Evolutionary conservation across 352 stramenopile species (phyloP).

Genomic region (Pelagophyceae sp.): DNA sequence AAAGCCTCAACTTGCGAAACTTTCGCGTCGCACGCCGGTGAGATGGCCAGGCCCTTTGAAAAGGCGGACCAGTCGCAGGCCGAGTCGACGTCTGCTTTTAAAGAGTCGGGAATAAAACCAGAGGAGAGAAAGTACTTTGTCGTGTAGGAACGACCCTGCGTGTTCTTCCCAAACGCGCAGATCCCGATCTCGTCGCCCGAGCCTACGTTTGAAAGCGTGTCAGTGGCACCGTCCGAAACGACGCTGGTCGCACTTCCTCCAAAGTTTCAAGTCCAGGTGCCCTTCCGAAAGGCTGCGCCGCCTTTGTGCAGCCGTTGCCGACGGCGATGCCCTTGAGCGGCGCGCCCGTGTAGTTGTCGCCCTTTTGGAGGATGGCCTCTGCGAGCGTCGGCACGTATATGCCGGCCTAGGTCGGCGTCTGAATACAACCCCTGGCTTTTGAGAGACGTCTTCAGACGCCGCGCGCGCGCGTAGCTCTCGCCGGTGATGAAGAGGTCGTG

Average conservation of each 20-base stretch:
- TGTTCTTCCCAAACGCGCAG: conserved; percentile 28
- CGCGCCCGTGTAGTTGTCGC: conserved; percentile 29
- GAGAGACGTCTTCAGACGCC: too few relatives aligned
- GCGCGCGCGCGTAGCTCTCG: conserved; percentile 83
- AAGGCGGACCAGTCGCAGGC: conserved; percentile 21
- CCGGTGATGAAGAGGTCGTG: conserved; percentile 82
- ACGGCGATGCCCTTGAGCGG: conserved; percentile 63
- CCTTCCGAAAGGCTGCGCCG: too few relatives aligned
- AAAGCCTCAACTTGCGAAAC: conserved; percentile 16
- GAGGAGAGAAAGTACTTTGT: conserved; percentile 16
- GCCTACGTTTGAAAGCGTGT: too few relatives aligned
- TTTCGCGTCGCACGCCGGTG: not conserved
- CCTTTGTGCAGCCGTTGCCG: conserved; percentile 38
- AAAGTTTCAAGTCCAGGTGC: too few relatives aligned
- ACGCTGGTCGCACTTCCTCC: too few relatives aligned
- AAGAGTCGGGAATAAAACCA: conserved; percentile 23
- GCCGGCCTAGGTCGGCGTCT: too few relatives aligned
- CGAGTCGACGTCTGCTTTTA: conserved; percentile 23
- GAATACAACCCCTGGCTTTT: too few relatives aligned
- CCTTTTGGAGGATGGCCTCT: conserved; percentile 51
- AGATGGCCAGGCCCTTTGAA: not conserved
- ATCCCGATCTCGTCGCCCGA: conserved; percentile 38
- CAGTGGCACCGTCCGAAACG: too few relatives aligned
- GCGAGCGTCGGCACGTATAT: conserved; percentile 78
- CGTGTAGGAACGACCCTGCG: conserved; percentile 18